Conservation (phyloP, 495 filamentous ascomycete genomes). For the Neurospora pannonica region DNA sequence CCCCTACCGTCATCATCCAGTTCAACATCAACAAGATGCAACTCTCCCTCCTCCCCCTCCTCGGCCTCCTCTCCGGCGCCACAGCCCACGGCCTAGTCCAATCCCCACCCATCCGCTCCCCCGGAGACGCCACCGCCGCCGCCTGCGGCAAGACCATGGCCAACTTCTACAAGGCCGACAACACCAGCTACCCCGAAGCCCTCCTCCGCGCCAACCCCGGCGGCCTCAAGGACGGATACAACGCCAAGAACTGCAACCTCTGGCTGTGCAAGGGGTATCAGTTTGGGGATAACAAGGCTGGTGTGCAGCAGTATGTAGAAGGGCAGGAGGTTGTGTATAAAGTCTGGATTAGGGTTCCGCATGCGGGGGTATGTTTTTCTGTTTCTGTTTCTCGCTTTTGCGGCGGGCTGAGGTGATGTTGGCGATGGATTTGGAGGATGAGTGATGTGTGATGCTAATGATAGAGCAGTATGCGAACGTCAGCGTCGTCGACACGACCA, state of each 20-base stretch:
- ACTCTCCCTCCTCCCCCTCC: conserved; percentile 22
- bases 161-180: conserved; percentile 51
- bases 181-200: conserved; percentile 60
- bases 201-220: conserved; percentile 47
- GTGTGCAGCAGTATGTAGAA: conserved; percentile 50
- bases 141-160: conserved; percentile 55
- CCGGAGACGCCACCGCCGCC: conserved; percentile 48
- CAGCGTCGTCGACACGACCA: conserved; percentile 54
- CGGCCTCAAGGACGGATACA: conserved; percentile 45
- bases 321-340: conserved; percentile 52
- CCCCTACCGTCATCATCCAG: background rate
- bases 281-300: conserved; percentile 59
- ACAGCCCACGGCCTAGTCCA: conserved; percentile 55
- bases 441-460: background rate
- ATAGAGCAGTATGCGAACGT: conserved; percentile 55
- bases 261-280: conserved; percentile 67
- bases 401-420: background rate
- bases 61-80: conserved; percentile 42
- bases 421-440: background rate
- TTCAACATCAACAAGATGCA: conserved; percentile 5
- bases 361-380: conserved; percentile 17
- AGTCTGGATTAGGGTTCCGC: conserved; percentile 53
- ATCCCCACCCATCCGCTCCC: conserved; percentile 47
- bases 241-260: conserved; percentile 50
- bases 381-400: too few species aligned